phyloP scores from a whole-genome alignment of 352 stramenopile genomes.

The Globisporangium nagaii region DNA sequence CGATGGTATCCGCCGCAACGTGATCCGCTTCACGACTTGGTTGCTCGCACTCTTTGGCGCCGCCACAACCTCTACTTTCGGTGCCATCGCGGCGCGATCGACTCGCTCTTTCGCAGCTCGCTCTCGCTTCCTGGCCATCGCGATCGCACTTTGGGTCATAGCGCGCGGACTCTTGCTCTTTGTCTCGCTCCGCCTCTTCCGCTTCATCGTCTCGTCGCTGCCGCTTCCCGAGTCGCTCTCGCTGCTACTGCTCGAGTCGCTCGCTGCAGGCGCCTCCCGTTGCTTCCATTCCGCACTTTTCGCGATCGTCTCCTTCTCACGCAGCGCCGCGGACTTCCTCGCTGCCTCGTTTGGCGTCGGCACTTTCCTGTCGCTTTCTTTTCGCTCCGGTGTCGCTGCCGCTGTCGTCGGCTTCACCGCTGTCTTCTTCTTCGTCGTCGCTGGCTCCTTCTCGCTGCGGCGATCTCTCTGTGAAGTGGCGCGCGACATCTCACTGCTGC shows the following conservation, averaged over 20 bases:
- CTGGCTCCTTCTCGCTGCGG: background rate
- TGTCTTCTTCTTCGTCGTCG: background rate
- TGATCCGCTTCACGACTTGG: background rate
- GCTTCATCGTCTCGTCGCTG: background rate
- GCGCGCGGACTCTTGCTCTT: background rate
- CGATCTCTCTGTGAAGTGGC: background rate
- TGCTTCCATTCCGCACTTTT: background rate
- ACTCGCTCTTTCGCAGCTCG: constrained; percentile 7
- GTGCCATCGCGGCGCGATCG: background rate
- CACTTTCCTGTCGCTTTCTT: background rate
- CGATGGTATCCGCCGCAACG: background rate
- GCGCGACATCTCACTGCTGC: background rate
- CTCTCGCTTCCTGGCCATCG: constrained; percentile 1
- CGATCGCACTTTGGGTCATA: background rate
- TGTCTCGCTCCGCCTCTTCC: background rate
- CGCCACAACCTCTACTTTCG: background rate
- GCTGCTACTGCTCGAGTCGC: background rate
- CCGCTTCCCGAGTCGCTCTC: background rate
- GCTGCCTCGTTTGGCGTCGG: background rate
- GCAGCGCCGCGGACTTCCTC: background rate
- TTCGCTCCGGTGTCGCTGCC: background rate
- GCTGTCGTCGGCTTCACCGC: background rate
- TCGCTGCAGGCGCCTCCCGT: background rate
- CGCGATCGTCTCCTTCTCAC: background rate
- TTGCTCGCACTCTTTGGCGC: background rate